Percentiles rank a stretch among this genome's conserved stretches.
phyloP scores from a whole-genome alignment of 192 early-diverging fungal genomes.

The Gamsiella multidivaricata region DNA sequence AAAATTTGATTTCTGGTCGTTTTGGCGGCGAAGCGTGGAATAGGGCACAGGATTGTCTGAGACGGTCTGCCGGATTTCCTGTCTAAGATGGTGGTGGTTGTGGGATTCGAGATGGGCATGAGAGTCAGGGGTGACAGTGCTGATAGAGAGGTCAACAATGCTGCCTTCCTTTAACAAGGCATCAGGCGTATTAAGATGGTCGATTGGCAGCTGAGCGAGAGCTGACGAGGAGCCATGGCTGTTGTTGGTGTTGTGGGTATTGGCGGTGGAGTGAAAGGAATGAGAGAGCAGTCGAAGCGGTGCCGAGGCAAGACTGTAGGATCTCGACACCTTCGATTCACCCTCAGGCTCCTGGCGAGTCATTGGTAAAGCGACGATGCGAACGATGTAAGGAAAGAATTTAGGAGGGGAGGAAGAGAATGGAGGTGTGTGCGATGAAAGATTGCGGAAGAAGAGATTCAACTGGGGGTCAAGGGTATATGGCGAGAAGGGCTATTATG shows the following conservation, averaged over 20 bases:
- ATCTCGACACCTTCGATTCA: constrained; percentile 33
- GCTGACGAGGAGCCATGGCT: background rate
- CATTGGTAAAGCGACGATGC: constrained; percentile 6
- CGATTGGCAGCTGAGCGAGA: background rate
- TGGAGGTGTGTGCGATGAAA: background rate
- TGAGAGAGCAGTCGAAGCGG: constrained; percentile 47
- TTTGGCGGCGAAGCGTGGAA: constrained; percentile 4
- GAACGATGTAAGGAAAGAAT: background rate
- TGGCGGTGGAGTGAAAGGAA: constrained; percentile 52
- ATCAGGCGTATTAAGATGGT: background rate
- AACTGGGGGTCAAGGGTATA: background rate
- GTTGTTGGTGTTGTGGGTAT: constrained; percentile 18
- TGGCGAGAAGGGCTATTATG: background rate
- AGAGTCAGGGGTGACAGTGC: too few species aligned
- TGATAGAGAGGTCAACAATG: too few species aligned
- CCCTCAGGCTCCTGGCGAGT: constrained; percentile 41
- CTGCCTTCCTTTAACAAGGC: background rate
- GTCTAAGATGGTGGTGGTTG: too few species aligned
- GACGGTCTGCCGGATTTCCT: background rate
- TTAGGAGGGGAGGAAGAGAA: background rate
- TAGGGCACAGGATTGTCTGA: background rate
- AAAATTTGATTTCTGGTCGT: background rate
- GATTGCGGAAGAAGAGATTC: too few species aligned
- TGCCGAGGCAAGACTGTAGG: constrained; percentile 43
- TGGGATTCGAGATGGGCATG: too few species aligned